These are phyloP conservation scores for Candida namnaoensis DNA, from an alignment of 805 yeast species.

Conservation along the genomic window DNA sequence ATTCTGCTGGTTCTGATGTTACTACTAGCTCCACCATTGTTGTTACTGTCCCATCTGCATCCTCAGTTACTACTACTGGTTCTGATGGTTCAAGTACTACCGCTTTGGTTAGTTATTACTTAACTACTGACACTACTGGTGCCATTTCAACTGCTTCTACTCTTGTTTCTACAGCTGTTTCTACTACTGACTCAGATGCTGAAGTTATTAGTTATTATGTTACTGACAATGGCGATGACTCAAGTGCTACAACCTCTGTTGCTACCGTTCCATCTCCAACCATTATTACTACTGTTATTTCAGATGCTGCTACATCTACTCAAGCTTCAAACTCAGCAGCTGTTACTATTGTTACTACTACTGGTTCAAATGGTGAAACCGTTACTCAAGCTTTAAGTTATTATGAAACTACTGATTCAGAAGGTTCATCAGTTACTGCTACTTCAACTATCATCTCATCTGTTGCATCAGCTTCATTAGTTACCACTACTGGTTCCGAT, in stretches of 20 bases:
- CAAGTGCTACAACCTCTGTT: too few species aligned
- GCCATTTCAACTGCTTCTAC: slow-evolving; percentile 8
- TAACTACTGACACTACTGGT: slow-evolving; percentile 7
- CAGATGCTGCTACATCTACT: slow-evolving; percentile 9
- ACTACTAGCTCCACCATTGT: slow-evolving; percentile 1
- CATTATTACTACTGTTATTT: too few species aligned
- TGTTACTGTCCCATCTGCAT: neutral
- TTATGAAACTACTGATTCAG: slow-evolving; percentile 16
- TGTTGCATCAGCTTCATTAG: neutral
- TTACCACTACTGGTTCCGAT: neutral
- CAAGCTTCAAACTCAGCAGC: too few species aligned
- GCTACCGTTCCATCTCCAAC: too few species aligned
- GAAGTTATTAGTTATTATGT: too few species aligned
- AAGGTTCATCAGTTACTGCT: slow-evolving; percentile 14
- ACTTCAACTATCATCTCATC: slow-evolving; percentile 2
- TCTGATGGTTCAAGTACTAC: slow-evolving; percentile 8
- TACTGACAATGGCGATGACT: slow-evolving; percentile 14
- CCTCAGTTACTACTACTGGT: slow-evolving; percentile 1
- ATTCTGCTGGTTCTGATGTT: slow-evolving; percentile 18
- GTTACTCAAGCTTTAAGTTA: slow-evolving; percentile 1
- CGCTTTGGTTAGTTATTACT: slow-evolving; percentile 17
- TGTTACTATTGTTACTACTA: neutral
- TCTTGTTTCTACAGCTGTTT: slow-evolving; percentile 6
- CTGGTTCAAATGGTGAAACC: slow-evolving; percentile 1
- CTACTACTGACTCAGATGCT: slow-evolving; percentile 4